phyloP scores from a whole-genome alignment of 75 land plant species.

The Gnetum montanum region DNA sequence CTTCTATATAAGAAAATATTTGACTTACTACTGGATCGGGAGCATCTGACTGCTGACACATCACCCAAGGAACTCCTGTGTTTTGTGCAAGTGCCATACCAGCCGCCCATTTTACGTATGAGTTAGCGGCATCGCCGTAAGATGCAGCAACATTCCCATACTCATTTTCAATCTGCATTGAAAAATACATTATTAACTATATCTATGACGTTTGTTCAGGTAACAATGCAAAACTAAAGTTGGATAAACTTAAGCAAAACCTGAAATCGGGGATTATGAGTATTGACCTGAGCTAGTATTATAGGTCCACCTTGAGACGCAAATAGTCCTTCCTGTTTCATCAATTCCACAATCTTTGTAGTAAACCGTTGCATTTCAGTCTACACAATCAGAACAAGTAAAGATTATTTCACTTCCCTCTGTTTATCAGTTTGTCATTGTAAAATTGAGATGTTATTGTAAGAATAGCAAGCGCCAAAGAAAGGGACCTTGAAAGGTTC shows the following conservation, averaged over 20 bases:
- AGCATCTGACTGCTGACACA: conserved; percentile 42
- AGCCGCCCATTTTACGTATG: conserved; percentile 59
- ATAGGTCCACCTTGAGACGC: conserved; percentile 75
- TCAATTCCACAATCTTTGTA: conserved; percentile 50
- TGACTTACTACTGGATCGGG: conserved; percentile 26
- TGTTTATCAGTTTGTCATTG: background rate
- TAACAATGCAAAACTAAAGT: too few relatives aligned
- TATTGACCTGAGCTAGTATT: conserved; percentile 53
- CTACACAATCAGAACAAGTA: conserved; percentile 20
- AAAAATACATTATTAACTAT: background rate
- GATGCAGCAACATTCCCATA: conserved; percentile 50
- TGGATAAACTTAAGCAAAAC: too few relatives aligned
- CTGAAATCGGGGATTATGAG: background rate
- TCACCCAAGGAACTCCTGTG: conserved; percentile 43
- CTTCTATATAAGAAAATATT: too few relatives aligned
- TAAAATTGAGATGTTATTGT: background rate
- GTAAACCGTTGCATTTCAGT: conserved; percentile 51
- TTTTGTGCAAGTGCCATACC: conserved; percentile 43
- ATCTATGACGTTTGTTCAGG: too few relatives aligned
- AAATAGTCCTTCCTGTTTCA: conserved; percentile 53
- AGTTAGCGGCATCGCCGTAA: conserved; percentile 52
- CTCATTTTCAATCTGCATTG: conserved; percentile 63
- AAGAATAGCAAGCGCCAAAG: conserved; percentile 22
- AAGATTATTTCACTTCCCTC: conserved; percentile 1
- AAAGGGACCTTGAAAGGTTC: conserved; percentile 77